Evolutionary conservation across 2,329 filamentous ascomycete species (phyloP).

Genomic region (Penicillium sumatraense): DNA sequence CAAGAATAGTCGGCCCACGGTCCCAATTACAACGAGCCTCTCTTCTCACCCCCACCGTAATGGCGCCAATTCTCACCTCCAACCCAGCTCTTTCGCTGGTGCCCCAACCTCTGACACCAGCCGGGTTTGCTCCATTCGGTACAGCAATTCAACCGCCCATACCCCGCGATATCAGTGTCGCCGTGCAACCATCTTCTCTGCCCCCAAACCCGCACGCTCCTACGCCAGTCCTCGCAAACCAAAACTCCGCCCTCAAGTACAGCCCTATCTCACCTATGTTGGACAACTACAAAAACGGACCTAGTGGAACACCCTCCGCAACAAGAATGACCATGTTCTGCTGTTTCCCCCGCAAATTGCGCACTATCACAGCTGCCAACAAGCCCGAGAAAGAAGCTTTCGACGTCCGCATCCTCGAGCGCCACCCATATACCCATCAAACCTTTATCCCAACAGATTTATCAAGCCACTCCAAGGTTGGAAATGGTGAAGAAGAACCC

Average conservation of each 20-base stretch:
- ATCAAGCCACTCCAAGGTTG: slow-evolving; percentile 33
- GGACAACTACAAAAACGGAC: slow-evolving; percentile 14
- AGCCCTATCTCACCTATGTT: slow-evolving; percentile 72
- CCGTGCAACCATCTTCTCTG: slow-evolving; percentile 52
- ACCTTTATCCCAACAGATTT: slow-evolving; percentile 82
- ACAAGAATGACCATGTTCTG: slow-evolving; percentile 88
- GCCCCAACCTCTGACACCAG: slow-evolving; percentile 68
- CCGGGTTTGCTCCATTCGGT: slow-evolving; percentile 78
- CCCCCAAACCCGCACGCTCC: slow-evolving; percentile 40
- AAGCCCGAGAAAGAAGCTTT: slow-evolving; percentile 52
- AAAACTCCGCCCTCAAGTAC: slow-evolving; percentile 88
- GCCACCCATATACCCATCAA: slow-evolving; percentile 93
- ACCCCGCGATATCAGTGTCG: slow-evolving; percentile 55
- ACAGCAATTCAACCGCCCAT: slow-evolving; percentile 77
- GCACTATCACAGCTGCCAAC: slow-evolving; percentile 25
- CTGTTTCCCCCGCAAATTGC: slow-evolving; percentile 69
- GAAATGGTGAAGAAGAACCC: slow-evolving; percentile 32
- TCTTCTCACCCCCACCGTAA: slow-evolving; percentile 15
- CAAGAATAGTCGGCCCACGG: neutral
- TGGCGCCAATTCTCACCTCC: slow-evolving; percentile 39
- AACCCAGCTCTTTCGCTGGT: slow-evolving; percentile 53
- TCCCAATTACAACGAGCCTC: neutral
- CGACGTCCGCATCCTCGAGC: slow-evolving; percentile 75
- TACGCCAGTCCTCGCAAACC: slow-evolving; percentile 71
- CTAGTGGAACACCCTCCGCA: slow-evolving; percentile 49